Conservation (phyloP, 1,284 basidiomycete genomes). For the Cutaneotrichosporon daszewskae region DNA sequence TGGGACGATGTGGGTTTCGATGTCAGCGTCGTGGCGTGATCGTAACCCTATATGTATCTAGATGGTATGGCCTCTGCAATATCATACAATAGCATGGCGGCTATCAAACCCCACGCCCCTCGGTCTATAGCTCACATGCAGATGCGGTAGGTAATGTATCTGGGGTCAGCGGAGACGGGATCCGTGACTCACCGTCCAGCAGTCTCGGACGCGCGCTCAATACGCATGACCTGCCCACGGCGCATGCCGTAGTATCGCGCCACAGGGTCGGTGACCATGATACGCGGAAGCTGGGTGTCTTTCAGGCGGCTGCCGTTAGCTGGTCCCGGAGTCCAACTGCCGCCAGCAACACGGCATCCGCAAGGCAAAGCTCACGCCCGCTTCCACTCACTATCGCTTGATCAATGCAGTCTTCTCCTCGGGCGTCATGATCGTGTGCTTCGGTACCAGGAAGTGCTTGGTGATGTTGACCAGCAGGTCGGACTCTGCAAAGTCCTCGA, state of each 20-base stretch:
- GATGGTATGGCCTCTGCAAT: background rate
- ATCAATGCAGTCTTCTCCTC: constrained; percentile 85
- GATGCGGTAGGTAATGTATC: constrained; percentile 47
- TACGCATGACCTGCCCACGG: constrained; percentile 96
- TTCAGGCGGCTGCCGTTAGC: constrained; percentile 70
- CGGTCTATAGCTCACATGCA: constrained; percentile 36
- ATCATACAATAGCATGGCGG: constrained; percentile 10
- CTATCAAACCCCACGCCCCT: background rate
- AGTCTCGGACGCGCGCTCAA: constrained; percentile 93
- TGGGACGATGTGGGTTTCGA: constrained; percentile 36
- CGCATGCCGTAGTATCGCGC: constrained; percentile 94
- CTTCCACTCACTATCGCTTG: constrained; percentile 78
- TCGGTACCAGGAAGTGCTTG: constrained; percentile 88
- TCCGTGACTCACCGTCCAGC: constrained; percentile 64
- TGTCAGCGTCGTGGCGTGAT: no score
- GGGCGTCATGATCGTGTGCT: constrained; percentile 77
- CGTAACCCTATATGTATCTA: no score
- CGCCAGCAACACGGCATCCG: constrained; percentile 1
- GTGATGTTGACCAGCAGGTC: constrained; percentile 97
- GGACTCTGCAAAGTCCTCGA: constrained; percentile 96
- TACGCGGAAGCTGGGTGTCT: constrained; percentile 95
- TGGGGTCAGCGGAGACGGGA: constrained; percentile 6
- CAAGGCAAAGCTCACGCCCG: no score
- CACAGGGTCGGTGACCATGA: constrained; percentile 92
- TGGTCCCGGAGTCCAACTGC: background rate